Evolutionary conservation across 2,329 filamentous ascomycete species (phyloP), one percentile per base, ranked within the genome.

Genomic region (Clathrospora elynae): DNA sequence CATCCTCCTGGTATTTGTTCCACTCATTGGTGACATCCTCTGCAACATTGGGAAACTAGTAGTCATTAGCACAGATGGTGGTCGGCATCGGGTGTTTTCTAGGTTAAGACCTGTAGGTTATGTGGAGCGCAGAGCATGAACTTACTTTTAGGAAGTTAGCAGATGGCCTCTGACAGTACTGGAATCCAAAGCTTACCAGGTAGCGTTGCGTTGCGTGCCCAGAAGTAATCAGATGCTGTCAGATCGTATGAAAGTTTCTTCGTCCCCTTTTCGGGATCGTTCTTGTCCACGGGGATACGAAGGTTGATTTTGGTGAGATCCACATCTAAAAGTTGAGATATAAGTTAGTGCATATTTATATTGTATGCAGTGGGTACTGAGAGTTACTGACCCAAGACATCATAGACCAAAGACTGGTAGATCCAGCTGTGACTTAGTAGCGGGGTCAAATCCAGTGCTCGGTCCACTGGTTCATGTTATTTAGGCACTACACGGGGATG

Each of bases 361-460:
- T n/a, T n/a, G n/a, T n/a, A n/a, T n/a, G n/a, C n/a, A n/a, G n/a
- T n/a, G n/a, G n/a, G n/a, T n/a, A n/a, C n/a, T n/a, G n/a, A n/a
- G n/a, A n/a, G n/a, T n/a, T n/a, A n/a, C n/a, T n/a, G n/a, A n/a
- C n/a, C n/a, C n/a, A n/a, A n/a, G n/a, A 42, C 38, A 17, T 46
- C 43, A n/a, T 42, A 42, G 6, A 46, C 43, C 9, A 46, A 36
- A 23, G 36, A 42, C 16, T 46, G 38, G 28, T 46, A 46, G 3
- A 83, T 90, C 87, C 87, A 91, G 1, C 91, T 96, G 72, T 99
- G 93, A 10, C 92, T 96, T n/a, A 99, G 80, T 93, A 99, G 97
- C 2, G 93, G 91, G 53, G 96, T 90, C 38, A 99, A 75, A 70
- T 99, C 93, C 30, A 99, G 85, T 63, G 96, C 97, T 57, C 93